A percentile compares a stretch with the other conserved stretches of the same genome.
Conservation (phyloP, 1,284 basidiomycete species). For the Spongiforma sp. region DNA sequence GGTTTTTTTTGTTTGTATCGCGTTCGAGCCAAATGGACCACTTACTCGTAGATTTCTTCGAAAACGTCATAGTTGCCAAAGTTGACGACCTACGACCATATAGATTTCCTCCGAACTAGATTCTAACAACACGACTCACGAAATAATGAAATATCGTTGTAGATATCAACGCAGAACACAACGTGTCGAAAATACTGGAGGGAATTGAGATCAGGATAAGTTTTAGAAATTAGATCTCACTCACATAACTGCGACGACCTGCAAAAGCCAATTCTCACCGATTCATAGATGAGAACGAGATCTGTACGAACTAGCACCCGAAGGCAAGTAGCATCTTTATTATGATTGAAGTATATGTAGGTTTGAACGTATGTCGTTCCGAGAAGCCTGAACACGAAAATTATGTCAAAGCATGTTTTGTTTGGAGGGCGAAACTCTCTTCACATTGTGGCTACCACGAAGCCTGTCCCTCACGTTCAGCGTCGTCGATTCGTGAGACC, state of each 20-base stretch:
- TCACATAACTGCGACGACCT: conserved; percentile 10
- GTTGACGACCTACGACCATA: conserved; percentile 3
- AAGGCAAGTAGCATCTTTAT: conserved; percentile 2
- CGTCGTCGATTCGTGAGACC: background rate
- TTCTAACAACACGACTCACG: conserved; percentile 4
- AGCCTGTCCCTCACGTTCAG: conserved; percentile 14
- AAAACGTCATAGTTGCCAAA: conserved; percentile 9
- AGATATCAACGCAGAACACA: conserved; percentile 5
- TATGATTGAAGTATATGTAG: conserved; percentile 11
- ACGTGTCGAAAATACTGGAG: conserved; percentile 4
- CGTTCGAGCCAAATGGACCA: background rate
- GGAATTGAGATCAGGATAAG: background rate
- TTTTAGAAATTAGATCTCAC: background rate
- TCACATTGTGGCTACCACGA: conserved; percentile 8
- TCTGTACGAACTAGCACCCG: conserved; percentile 1
- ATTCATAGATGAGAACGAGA: too few species aligned
- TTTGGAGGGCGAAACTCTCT: background rate
- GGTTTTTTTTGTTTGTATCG: background rate
- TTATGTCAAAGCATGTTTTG: background rate
- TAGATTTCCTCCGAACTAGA: too few species aligned
- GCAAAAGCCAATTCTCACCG: background rate
- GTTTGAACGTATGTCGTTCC: conserved; percentile 15
- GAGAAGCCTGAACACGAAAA: conserved; percentile 10
- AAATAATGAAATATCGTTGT: conserved; percentile 6
- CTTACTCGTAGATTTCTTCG: conserved; percentile 1